phyloP scores from a whole-genome alignment of 805 yeast genomes.

The Teunomyces aglyptinius region DNA sequence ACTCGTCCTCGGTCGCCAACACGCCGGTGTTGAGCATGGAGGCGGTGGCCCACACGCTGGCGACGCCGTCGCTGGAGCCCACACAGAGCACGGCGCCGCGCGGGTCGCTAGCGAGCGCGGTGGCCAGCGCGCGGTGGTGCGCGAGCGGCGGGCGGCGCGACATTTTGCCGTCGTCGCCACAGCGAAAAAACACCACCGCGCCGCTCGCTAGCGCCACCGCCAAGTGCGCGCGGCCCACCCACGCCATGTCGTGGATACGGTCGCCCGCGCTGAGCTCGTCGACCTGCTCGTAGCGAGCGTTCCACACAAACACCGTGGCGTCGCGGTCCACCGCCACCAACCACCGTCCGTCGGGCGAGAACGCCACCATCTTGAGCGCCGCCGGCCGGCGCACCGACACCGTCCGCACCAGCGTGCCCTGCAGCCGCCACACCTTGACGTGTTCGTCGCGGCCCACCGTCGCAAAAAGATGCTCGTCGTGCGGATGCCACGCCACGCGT shows the following conservation, averaged over 20 bases:
- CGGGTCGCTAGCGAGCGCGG: slow-evolving; percentile 50
- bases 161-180: slow-evolving; percentile 1
- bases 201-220: slow-evolving; percentile 50
- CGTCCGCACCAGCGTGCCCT: slow-evolving; percentile 30
- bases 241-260: slow-evolving; percentile 39
- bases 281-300: slow-evolving; percentile 25
- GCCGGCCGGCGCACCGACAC: slow-evolving; percentile 30
- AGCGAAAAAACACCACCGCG: slow-evolving; percentile 25
- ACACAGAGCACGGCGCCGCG: slow-evolving; percentile 48
- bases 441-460: slow-evolving; percentile 48
- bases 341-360: slow-evolving; percentile 47
- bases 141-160: slow-evolving; percentile 18
- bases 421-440: slow-evolving; percentile 48
- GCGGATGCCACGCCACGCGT: slow-evolving; percentile 50
- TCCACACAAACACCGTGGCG: slow-evolving; percentile 35
- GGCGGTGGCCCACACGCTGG: slow-evolving; percentile 48
- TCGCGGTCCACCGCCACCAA: slow-evolving; percentile 44
- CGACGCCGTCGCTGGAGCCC: slow-evolving; percentile 59
- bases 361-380: slow-evolving; percentile 24
- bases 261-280: slow-evolving; percentile 21
- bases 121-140: slow-evolving; percentile 52
- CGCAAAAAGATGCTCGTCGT: slow-evolving; percentile 43
- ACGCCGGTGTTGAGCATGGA: slow-evolving; percentile 37
- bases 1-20: slow-evolving; percentile 41
- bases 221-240: slow-evolving; percentile 41